Conservation (phyloP, 305 asterid species). For the Plantago lanceolata region DNA sequence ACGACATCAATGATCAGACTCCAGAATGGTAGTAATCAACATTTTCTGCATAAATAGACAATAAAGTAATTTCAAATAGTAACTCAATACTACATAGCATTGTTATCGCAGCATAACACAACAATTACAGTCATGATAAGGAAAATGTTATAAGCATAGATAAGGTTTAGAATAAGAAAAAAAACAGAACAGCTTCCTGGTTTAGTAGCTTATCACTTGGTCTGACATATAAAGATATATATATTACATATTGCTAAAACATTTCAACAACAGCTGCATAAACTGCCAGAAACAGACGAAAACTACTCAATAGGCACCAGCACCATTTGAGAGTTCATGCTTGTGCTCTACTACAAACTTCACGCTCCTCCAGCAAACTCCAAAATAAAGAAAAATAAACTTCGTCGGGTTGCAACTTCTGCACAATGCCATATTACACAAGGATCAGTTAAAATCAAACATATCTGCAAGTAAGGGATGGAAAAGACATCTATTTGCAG, state of each 20-base stretch:
- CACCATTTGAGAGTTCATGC: not conserved
- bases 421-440: not conserved
- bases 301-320: not conserved
- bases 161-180: too few relatives aligned
- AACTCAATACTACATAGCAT: too few relatives aligned
- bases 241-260: not conserved
- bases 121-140: too few relatives aligned
- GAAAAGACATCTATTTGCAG: not conserved
- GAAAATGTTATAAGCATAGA: too few relatives aligned
- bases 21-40: too few relatives aligned
- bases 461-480: not conserved
- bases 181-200: too few relatives aligned
- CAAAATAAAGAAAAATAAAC: not conserved
- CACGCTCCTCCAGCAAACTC: not conserved
- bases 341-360: not conserved
- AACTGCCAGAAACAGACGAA: not conserved
- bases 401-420: not conserved
- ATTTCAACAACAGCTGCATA: not conserved
- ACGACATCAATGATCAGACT: too few relatives aligned
- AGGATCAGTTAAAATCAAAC: not conserved
- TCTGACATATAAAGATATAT: not conserved
- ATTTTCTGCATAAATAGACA: too few relatives aligned
- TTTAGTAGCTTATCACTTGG: not conserved
- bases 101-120: too few relatives aligned
- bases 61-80: too few relatives aligned